Evolutionary conservation across 2,329 filamentous ascomycete species (phyloP), one percentile per base, ranked within the genome.

Genomic region (Fusarium cyanostomum): DNA sequence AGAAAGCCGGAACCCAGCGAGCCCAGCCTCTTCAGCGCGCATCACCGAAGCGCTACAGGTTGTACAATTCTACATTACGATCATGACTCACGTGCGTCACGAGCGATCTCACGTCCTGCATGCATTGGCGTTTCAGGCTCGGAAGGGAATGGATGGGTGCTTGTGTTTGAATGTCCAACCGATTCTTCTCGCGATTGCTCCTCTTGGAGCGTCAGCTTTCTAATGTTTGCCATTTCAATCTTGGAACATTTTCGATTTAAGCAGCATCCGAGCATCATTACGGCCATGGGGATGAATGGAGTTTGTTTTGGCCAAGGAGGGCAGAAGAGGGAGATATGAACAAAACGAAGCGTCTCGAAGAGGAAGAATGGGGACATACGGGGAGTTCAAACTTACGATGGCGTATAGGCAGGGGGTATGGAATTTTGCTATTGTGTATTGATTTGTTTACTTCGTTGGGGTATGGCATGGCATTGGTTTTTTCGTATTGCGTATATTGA

Each of bases 101-200:
- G 78, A 78, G 72, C 73, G 68, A 74, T 74, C 57, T 77, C 71
- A 78, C 73, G 74, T 77, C 68, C 70, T 79, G 78, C 78, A 79
- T 80, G 72, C 73, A 73, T 74, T 74, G 79, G 79, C 77, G 78
- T 80, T 81, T 63, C 41, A 49, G 69, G 69, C 63, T 71, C 53
- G 45, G 59, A 64, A 59, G 59, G 62, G 52, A 61, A 59, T 51
- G 45, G 52, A 62, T 56, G 60, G 64, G 64, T 38, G 52, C 54
- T 52, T 67, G 50, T 67, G 61, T 66, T 67, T 71, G 60, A 68
- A 54, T 61, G 52, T 59, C 51, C 50, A 64, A 56, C 44, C 57
- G 49, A 59, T 60, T 54, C 62, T 59, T 69, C 56, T 66, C 65
- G 50, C 56, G 56, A 64, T 52, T 58, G 58, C 56, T 63, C 61